Conservation (phyloP, 108 stramenopile species). For the Schizochytrium sp. region DNA sequence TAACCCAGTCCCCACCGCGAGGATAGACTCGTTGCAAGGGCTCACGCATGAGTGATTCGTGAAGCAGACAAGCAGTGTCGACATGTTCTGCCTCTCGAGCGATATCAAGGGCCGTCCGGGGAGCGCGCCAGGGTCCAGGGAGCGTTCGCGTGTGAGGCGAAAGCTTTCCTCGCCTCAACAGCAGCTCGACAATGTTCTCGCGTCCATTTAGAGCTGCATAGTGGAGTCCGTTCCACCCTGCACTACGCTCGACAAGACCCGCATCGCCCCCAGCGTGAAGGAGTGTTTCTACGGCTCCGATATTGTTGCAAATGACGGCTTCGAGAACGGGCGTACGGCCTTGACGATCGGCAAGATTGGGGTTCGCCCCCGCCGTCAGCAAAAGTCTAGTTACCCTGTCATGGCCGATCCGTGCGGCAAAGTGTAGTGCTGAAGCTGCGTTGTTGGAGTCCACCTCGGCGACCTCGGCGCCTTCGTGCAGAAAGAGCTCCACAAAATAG, state of each 20-base stretch:
- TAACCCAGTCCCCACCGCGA: not conserved
- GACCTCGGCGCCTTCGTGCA: not conserved
- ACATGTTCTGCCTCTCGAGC: not conserved
- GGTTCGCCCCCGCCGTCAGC: not conserved
- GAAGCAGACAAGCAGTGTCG: not conserved
- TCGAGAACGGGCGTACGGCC: not conserved
- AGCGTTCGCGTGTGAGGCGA: not conserved
- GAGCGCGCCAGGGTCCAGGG: not conserved
- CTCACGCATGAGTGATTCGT: not conserved
- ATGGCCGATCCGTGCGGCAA: not conserved
- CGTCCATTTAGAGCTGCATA: not conserved
- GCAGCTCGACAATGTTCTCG: not conserved
- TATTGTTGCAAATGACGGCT: not conserved
- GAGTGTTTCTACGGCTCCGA: not conserved
- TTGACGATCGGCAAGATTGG: not conserved
- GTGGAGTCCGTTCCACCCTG: not conserved
- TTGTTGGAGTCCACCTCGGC: not conserved
- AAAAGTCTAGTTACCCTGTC: not conserved
- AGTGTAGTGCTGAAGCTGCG: not conserved
- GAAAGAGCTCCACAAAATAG: not conserved
- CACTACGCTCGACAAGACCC: not conserved
- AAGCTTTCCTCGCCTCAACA: not conserved
- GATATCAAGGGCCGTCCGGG: not conserved
- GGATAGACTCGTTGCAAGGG: not conserved
- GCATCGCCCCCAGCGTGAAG: not conserved